Evolutionary conservation across 2,329 filamentous ascomycete species (phyloP).

Genomic region (Calonectria fujianensis): DNA sequence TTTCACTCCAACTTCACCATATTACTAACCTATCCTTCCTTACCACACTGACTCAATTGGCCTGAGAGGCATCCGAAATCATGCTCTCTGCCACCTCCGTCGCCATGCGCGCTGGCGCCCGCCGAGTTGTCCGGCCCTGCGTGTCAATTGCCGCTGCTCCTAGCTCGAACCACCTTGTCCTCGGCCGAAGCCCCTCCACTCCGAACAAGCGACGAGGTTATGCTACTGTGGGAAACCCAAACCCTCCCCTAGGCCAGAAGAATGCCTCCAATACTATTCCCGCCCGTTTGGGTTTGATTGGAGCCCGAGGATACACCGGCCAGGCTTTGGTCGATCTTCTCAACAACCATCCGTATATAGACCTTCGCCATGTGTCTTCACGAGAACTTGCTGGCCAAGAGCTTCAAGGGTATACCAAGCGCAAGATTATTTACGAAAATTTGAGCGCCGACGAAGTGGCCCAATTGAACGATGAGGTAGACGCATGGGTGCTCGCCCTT

Average conservation of each 20-base stretch:
- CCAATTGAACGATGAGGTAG: constrained; percentile 88
- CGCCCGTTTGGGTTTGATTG: constrained; percentile 89
- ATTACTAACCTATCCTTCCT: background rate
- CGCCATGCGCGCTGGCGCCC: constrained; percentile 15
- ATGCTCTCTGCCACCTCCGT: constrained; percentile 1
- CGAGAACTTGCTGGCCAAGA: constrained; percentile 92
- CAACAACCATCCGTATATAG: constrained; percentile 91
- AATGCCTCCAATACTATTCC: constrained; percentile 88
- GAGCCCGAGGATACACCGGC: constrained; percentile 94
- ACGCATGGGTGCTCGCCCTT: constrained; percentile 98
- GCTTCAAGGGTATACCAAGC: constrained; percentile 92
- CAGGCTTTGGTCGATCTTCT: constrained; percentile 92
- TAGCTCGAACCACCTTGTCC: background rate
- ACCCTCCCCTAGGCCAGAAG: constrained; percentile 91
- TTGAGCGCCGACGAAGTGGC: constrained; percentile 90
- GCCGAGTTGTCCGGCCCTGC: background rate
- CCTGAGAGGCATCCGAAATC: background rate
- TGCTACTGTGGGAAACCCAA: constrained; percentile 76
- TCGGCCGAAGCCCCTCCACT: background rate
- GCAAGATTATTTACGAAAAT: constrained; percentile 94
- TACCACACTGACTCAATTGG: background rate
- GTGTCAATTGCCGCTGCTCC: background rate
- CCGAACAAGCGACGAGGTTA: background rate
- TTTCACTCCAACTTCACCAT: too few relatives aligned
- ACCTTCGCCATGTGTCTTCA: constrained; percentile 93